Base-by-base conservation (phyloP, 495 filamentous ascomycete genomes). In the Parathielavia hyrcaniae region DNA sequence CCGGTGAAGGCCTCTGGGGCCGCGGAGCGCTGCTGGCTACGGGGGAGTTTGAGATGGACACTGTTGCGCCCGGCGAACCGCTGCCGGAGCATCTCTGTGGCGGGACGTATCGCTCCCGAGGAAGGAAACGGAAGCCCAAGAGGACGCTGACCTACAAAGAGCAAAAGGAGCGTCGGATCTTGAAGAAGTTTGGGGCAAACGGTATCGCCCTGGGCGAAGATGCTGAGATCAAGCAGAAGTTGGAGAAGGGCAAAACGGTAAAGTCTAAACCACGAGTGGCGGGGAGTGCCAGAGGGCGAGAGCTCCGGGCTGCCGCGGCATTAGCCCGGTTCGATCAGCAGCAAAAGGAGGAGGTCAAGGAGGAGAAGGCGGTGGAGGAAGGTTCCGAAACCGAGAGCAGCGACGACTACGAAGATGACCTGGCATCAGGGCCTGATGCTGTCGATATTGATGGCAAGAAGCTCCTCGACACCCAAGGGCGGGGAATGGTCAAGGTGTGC, bases 1-100 rank as follows among this genome's bases (percentile, higher is more conserved):
- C 81, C 0, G 88, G 88, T 0, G 88, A 92, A 55, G 88, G 88
- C 0, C 68, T 92, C 35, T 92, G 88, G 88, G 85, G 86, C 3
- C 66, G 79, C 19, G 88, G 88, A 0, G 75, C 79, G 48, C 65
- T 77, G 1, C 61, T 92, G 6, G 62, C 76, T 49, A 83, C 79
- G 4, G 86, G 83, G 8, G 68, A 76, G 50, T 86, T 81, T 53
- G 77, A 79, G 23, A 70, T 70, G 22, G 77, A 82, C 44, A 72
- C 67, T 6, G 74, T 82, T 12, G 72, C 71, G 5, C 75, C 75
- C 0, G 75, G 75, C 34, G 77, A 81, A 38, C 67, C 76, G 5
- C 65, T 88, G 11, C 84, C 85, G 1, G 78, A 83, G 53, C 77
- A 85, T 65, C 69, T 88, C 19, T 90, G 86, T 64, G 86, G 86